These are phyloP conservation scores for Gymnopus androsaceus DNA, from an alignment of 1,284 basidiomycete species.

Conservation along the genomic window DNA sequence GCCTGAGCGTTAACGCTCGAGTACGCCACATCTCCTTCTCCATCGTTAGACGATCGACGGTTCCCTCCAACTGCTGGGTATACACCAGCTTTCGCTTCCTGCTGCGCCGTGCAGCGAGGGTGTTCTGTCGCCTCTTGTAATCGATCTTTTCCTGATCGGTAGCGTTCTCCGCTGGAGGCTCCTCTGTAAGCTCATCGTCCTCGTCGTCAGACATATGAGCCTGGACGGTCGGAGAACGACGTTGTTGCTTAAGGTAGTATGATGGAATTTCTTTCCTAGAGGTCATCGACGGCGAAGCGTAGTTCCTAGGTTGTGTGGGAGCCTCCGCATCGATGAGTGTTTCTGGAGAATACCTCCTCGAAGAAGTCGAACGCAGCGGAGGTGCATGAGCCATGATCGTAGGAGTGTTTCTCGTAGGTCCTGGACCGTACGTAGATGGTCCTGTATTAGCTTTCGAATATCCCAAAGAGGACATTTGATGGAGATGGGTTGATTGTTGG, in stretches of 20 bases:
- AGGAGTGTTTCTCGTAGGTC: slow-evolving; percentile 3
- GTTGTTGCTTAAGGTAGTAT: slow-evolving; percentile 33
- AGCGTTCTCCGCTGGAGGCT: slow-evolving; percentile 40
- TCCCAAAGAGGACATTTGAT: slow-evolving; percentile 8
- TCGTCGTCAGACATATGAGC: slow-evolving; percentile 51
- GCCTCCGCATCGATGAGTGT: slow-evolving; percentile 35
- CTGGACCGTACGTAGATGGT: slow-evolving; percentile 4
- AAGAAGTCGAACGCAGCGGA: not conserved
- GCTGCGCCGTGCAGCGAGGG: slow-evolving; percentile 77
- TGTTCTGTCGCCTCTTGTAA: slow-evolving; percentile 79
- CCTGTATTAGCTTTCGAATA: not conserved
- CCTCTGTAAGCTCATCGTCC: slow-evolving; percentile 45
- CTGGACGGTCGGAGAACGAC: slow-evolving; percentile 40
- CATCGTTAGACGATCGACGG: slow-evolving; percentile 44
- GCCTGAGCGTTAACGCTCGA: slow-evolving; percentile 46
- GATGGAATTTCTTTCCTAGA: slow-evolving; percentile 49
- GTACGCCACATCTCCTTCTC: slow-evolving; percentile 58
- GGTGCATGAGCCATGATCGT: not conserved
- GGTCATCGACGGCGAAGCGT: slow-evolving; percentile 45
- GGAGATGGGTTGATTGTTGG: not conserved
- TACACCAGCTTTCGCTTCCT: slow-evolving; percentile 77
- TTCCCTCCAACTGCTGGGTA: slow-evolving; percentile 55
- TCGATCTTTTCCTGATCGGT: slow-evolving; percentile 73
- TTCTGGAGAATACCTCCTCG: slow-evolving; percentile 16
- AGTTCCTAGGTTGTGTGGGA: slow-evolving; percentile 47